Conservation (phyloP, 768 basidiomycete genomes). For the Hygrocybe coccinea region DNA sequence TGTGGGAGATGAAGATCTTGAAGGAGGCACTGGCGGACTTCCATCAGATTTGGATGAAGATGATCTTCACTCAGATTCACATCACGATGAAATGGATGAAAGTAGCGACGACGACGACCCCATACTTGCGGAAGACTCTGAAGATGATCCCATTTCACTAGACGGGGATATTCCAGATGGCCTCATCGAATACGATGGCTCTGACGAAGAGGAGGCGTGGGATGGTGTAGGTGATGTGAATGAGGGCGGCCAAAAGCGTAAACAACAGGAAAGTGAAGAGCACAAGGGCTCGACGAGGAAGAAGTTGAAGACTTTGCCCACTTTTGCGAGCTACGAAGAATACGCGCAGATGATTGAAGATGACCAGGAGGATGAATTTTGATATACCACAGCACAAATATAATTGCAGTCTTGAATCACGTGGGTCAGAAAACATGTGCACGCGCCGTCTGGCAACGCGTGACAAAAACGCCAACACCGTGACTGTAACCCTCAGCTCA, state of each 20-base stretch:
- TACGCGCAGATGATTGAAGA: slow-evolving; percentile 83
- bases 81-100: slow-evolving; percentile 29
- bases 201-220: slow-evolving; percentile 52
- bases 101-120: slow-evolving; percentile 40
- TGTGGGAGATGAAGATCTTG: slow-evolving; percentile 43
- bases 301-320: slow-evolving; percentile 64
- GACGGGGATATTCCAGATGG: slow-evolving; percentile 52
- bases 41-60: slow-evolving; percentile 26
- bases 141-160: slow-evolving; percentile 60
- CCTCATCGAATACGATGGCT: slow-evolving; percentile 57
- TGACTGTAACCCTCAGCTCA: no score
- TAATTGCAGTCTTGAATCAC: no score
- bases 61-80: slow-evolving; percentile 16
- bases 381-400: no score
- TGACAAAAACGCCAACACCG: no score
- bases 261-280: slow-evolving; percentile 36
- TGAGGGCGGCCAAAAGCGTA: slow-evolving; percentile 40
- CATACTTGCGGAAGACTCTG: slow-evolving; percentile 56
- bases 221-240: slow-evolving; percentile 39
- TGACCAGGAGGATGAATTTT: slow-evolving; percentile 63
- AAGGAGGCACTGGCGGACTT: slow-evolving; percentile 36
- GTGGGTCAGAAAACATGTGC: no score
- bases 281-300: slow-evolving; percentile 51
- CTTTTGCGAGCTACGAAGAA: slow-evolving; percentile 84
- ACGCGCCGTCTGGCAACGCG: no score